Conservation (phyloP, 2,329 filamentous ascomycete species). For the Monilinia fructigena region DNA sequence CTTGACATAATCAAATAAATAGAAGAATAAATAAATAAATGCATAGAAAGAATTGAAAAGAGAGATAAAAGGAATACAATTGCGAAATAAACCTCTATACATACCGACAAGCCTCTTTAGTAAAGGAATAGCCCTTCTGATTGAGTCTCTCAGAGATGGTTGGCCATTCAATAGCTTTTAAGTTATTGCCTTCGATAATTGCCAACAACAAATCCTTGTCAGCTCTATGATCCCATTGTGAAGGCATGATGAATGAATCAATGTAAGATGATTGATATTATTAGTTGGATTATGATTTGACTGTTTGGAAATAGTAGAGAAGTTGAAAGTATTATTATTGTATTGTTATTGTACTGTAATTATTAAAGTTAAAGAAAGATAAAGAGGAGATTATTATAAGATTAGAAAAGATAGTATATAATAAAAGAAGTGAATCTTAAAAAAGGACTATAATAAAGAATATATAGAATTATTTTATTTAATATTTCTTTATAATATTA, state of each 20-base stretch:
- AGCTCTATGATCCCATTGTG: slow-evolving; percentile 34
- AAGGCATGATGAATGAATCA: neutral
- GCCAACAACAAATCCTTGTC: slow-evolving; percentile 38
- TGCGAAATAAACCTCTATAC: slow-evolving; percentile 14
- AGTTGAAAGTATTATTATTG: too few species aligned
- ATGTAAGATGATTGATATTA: neutral
- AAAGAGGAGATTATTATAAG: neutral
- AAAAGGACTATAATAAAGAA: neutral
- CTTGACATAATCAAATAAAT: neutral
- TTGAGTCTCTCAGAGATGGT: slow-evolving; percentile 30
- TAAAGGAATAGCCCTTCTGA: slow-evolving; percentile 33
- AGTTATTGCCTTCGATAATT: slow-evolving; percentile 35
- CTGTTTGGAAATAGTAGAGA: neutral
- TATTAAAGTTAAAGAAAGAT: neutral
- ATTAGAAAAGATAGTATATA: neutral
- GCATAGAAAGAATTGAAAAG: neutral
- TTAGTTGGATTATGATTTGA: neutral
- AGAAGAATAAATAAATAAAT: neutral
- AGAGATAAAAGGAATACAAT: neutral
- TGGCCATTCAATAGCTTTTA: slow-evolving; percentile 35
- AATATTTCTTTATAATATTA: too few species aligned
- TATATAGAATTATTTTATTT: too few species aligned
- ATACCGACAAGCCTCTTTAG: slow-evolving; percentile 39
- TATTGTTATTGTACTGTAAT: too few species aligned
- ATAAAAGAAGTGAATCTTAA: slow-evolving; percentile 10